Evolutionary conservation across 495 filamentous ascomycete species (phyloP), one percentile per base, ranked within the genome.

Genomic region (Penicillium riverlandense): DNA sequence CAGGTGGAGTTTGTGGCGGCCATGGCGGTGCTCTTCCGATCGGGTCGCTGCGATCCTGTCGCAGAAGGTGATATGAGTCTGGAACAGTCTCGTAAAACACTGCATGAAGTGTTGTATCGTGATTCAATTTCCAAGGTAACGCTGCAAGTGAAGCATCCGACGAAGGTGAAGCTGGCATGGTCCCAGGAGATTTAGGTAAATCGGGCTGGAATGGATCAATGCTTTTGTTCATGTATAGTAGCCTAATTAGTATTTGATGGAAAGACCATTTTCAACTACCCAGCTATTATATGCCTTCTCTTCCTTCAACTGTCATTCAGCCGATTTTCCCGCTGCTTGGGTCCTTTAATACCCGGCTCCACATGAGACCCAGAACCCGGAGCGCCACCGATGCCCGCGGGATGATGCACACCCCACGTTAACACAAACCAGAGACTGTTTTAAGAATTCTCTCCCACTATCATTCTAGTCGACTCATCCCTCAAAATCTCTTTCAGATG

Each of bases 401-500:
- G 15, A 16, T 16, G 15, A 16, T 16, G 15, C 1, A 16, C 15
- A 16, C 4, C 22, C 22, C 22, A 22, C 22, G 22, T 22, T 22
- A 2, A 22, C 3, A 22, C 6, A 22, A 22, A 22, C 22, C 22
- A 22, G 22, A 22, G 4, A 22, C 32, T 27, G n/a, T 16, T 22
- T 36, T 7, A n/a, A n/a, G n/a, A n/a, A n/a, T 12, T 22, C 27
- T 16, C 14, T 1, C 15, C 8, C 2, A 4, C 16, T 11, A 13
- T 11, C 10, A 11, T 11, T 29, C 35, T 40, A 34, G 10, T 11
- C 14, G 12, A 36, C 22, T 14, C 8, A 27, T 27, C 9, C 14
- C 29, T 8, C 28, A 35, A 11, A 8, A 9, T 11, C 28, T 13
- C 10, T 40, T 11, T 7, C 11, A 11, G 41, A 61, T 59, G 55